Percentiles rank a stretch among this genome's conserved stretches.
These are phyloP conservation scores for Agrocybe praecox DNA, from an alignment of 768 basidiomycete species.

Conservation along the genomic window DNA sequence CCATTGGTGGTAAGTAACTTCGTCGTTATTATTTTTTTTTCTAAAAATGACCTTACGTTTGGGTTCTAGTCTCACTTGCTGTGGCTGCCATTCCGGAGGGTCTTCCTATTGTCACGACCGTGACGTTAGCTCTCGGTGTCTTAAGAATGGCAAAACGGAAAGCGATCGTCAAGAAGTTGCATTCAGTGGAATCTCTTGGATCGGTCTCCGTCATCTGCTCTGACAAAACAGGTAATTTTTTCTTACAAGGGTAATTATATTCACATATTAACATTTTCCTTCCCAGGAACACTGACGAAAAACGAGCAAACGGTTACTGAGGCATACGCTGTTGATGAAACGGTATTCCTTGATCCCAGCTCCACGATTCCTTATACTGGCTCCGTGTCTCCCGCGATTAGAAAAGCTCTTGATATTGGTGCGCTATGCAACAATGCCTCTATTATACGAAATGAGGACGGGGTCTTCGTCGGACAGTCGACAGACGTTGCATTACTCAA, in stretches of 20 bases:
- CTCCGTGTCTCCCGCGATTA: slow-evolving; percentile 63
- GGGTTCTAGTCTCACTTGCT: slow-evolving; percentile 81
- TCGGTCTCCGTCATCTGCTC: slow-evolving; percentile 98
- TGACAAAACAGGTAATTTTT: slow-evolving; percentile 83
- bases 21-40: not conserved
- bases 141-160: slow-evolving; percentile 92
- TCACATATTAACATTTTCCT: slow-evolving; percentile 13
- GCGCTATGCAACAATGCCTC: slow-evolving; percentile 91
- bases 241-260: not conserved
- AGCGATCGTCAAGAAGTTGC: slow-evolving; percentile 96
- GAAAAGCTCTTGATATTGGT: slow-evolving; percentile 79
- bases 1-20: slow-evolving; percentile 90
- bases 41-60: not conserved
- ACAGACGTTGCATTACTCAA: slow-evolving; percentile 94
- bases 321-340: slow-evolving; percentile 86
- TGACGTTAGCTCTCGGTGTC: slow-evolving; percentile 94
- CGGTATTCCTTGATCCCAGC: slow-evolving; percentile 62
- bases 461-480: slow-evolving; percentile 80
- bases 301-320: slow-evolving; percentile 96
- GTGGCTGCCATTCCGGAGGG: slow-evolving; percentile 99
- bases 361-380: slow-evolving; percentile 35
- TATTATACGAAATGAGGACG: slow-evolving; percentile 61
- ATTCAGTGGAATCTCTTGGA: slow-evolving; percentile 92
- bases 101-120: slow-evolving; percentile 94
- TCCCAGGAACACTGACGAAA: slow-evolving; percentile 86